A percentile compares a stretch with the other conserved stretches of the same genome.
These are phyloP conservation scores for Gardenia jasminoides DNA, from an alignment of 257 asterid species.

Conservation along the genomic window DNA sequence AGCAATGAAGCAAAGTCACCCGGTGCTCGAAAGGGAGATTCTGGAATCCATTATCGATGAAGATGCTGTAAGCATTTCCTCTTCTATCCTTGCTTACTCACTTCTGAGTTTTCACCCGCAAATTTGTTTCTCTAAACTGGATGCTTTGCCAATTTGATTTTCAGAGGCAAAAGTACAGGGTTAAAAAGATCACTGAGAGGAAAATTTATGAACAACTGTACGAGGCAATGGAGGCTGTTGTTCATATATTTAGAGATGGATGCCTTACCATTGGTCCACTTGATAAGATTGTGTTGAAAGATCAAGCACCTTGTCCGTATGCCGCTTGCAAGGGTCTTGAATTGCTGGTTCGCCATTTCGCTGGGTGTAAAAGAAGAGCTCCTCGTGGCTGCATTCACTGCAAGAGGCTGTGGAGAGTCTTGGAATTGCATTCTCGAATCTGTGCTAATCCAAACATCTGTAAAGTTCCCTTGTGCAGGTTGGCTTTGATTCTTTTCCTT, in stretches of 20 bases:
- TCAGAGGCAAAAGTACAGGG: constrained; percentile 51
- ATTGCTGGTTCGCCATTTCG: constrained; percentile 70
- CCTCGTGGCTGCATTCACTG: constrained; percentile 77
- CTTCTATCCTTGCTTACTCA: background rate
- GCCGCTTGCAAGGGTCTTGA: constrained; percentile 74
- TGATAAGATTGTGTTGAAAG: constrained; percentile 44
- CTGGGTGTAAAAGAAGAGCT: constrained; percentile 65
- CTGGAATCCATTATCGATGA: constrained; percentile 43
- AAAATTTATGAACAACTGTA: constrained; percentile 54
- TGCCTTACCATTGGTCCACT: constrained; percentile 81
- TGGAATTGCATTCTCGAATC: constrained; percentile 80
- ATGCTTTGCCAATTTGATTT: background rate
- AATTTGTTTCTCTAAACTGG: background rate
- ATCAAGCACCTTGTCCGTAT: constrained; percentile 58
- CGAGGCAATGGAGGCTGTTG: constrained; percentile 93
- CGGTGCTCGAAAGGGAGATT: constrained; percentile 60
- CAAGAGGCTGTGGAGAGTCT: constrained; percentile 84
- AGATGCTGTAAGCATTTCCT: constrained; percentile 45
- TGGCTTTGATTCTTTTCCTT: background rate
- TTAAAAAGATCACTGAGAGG: constrained; percentile 52
- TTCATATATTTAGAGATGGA: constrained; percentile 84
- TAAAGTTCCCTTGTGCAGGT: constrained; percentile 84
- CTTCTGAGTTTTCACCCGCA: too few species aligned
- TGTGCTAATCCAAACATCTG: constrained; percentile 62
- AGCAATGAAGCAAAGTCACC: constrained; percentile 85